phyloP scores from a whole-genome alignment of 106 monocot species.

The Cymbidium sinense region DNA sequence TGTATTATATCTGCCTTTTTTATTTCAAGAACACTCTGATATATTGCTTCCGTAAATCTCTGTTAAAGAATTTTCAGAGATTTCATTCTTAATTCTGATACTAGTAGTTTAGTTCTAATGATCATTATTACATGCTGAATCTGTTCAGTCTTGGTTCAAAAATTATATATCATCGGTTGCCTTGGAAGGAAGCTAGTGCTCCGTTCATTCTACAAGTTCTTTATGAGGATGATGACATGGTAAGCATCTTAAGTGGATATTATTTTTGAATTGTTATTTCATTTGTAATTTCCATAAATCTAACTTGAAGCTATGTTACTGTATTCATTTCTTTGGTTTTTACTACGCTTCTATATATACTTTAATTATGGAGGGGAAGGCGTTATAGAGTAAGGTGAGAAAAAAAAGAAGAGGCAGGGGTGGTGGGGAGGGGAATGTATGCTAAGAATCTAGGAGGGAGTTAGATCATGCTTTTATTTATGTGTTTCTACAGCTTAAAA shows the following conservation, averaged over 20 bases:
- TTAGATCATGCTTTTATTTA: no score
- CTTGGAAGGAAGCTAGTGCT: conserved; percentile 14
- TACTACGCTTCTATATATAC: not conserved
- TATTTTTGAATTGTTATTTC: not conserved
- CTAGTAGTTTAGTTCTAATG: not conserved
- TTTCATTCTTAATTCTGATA: not conserved
- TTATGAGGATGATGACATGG: conserved; percentile 25
- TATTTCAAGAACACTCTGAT: not conserved
- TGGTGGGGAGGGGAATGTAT: no score
- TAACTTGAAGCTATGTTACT: not conserved
- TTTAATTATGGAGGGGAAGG: not conserved
- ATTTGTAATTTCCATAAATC: not conserved
- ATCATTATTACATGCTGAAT: not conserved
- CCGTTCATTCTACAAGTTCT: conserved; percentile 22
- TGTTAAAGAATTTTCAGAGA: not conserved
- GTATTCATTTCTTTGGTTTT: not conserved
- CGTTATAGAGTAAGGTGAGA: not conserved
- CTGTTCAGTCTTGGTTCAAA: conserved; percentile 10
- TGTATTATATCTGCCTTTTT: not conserved
- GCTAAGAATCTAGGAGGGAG: no score
- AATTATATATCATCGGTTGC: conserved; percentile 18
- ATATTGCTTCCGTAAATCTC: not conserved
- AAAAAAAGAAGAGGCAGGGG: not conserved
- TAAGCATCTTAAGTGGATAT: not conserved
- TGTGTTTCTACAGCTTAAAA: no score